Percentiles rank a stretch among this genome's conserved stretches.
phyloP scores from a whole-genome alignment of 202 grass and related monocot genomes.

The Musa balbisiana region DNA sequence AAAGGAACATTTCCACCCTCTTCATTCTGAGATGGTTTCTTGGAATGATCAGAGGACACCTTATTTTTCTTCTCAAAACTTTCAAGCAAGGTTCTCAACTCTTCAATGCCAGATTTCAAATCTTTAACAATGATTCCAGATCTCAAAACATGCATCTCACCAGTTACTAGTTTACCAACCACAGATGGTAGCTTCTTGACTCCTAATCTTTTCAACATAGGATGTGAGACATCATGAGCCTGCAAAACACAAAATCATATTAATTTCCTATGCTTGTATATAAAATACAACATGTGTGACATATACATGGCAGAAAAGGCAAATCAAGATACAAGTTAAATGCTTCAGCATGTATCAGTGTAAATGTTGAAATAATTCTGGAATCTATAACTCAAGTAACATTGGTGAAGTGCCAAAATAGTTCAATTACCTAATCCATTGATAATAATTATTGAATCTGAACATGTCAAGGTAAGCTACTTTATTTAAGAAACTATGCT shows the following conservation, averaged over 20 bases:
- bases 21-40: constrained; percentile 35
- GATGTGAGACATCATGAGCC: constrained; percentile 63
- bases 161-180: constrained; percentile 41
- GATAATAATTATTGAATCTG: too few relatives aligned
- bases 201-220: constrained; percentile 53
- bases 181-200: constrained; percentile 56
- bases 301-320: too few relatives aligned
- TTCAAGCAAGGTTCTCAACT: constrained; percentile 53
- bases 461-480: too few relatives aligned
- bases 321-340: too few relatives aligned
- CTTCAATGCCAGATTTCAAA: constrained; percentile 65
- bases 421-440: too few relatives aligned
- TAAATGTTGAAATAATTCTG: neutral
- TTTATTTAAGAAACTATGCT: too few relatives aligned
- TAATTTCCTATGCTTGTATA: neutral
- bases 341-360: neutral
- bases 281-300: too few relatives aligned
- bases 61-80: constrained; percentile 86
- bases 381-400: neutral
- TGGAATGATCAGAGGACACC: constrained; percentile 34
- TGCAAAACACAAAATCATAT: constrained; percentile 19
- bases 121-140: constrained; percentile 70
- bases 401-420: too few relatives aligned
- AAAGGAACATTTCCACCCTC: constrained; percentile 37
- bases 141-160: constrained; percentile 57